Evolutionary conservation across 495 filamentous ascomycete genomes (phyloP), one percentile per base, ranked within the genome.

Genomic region (Xylaria bambusicola): DNA sequence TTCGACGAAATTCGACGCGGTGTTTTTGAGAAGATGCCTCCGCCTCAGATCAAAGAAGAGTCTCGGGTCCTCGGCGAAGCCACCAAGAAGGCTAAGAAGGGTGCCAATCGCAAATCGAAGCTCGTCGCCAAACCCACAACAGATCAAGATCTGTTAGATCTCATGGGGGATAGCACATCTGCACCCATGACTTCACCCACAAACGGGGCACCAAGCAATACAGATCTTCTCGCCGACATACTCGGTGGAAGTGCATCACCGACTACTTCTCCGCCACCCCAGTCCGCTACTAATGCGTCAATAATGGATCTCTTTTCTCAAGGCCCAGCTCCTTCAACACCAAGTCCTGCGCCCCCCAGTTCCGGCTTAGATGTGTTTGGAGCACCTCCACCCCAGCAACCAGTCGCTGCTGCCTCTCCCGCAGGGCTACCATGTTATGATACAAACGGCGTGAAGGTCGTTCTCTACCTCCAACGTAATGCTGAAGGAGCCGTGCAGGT

Each of bases 21-120:
- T 48, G 94, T 98, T 10, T 78, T 98, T 1, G 94, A 98, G 75
- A 91, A 92, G 69, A 98, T 98, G 94, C 94, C 94, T 12, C 84
- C 93, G 2, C 94, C 94, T 7, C 93, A 98, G 70, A 97, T 98
- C 65, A 91, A 92, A 52, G 94, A 98, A 71, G 88, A 93, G 68
- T 92, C 92, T 53, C 79, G 93, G 38, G 91, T 96, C 6, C 77
- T 97, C 13, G 91, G 93, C n/a, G 89, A 93, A 64, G 86, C 90
- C 6, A 75, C 86, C 49, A 93, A 89, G 80, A 95, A 93, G 75
- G 82, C 85, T 46, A 86, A 85, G 66, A 91, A 90, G 70, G 85
- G 84, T 38, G 78, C 85, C 29, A 89, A 87, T 64, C 80, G 83
- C 65, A 95, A 90, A 74, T 81, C 85, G 26, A 95, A 90, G 71